phyloP scores from a whole-genome alignment of 768 basidiomycete genomes.

The Termitomyces titanicus region DNA sequence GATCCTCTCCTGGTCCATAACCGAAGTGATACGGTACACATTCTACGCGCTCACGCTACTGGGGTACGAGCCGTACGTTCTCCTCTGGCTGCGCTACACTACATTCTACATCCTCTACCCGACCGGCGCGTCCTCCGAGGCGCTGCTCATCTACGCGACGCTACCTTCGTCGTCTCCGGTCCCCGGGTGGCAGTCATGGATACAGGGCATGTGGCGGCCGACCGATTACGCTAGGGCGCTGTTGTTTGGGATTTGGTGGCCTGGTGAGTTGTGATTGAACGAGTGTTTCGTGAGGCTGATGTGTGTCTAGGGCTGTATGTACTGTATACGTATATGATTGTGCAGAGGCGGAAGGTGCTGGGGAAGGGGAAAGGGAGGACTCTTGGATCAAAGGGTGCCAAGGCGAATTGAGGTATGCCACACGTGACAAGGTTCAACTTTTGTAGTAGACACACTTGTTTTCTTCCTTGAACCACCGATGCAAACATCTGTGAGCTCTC shows the following conservation, averaged over 20 bases:
- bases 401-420: constrained; percentile 3
- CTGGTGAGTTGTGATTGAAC: constrained; percentile 46
- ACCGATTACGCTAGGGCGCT: constrained; percentile 55
- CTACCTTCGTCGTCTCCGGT: constrained; percentile 50
- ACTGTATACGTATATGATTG: constrained; percentile 53
- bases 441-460: neutral
- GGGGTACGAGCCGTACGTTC: constrained; percentile 43
- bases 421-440: neutral
- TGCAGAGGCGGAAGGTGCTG: constrained; percentile 44
- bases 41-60: constrained; percentile 77
- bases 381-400: constrained; percentile 4
- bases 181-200: constrained; percentile 38
- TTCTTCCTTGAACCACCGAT: neutral
- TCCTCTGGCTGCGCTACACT: constrained; percentile 82
- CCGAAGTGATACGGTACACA: constrained; percentile 88
- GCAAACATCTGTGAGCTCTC: neutral
- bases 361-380: constrained; percentile 13
- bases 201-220: constrained; percentile 45
- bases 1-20: constrained; percentile 89
- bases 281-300: neutral
- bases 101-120: constrained; percentile 95
- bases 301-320: constrained; percentile 40
- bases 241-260: constrained; percentile 85
- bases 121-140: constrained; percentile 88
- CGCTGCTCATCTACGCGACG: constrained; percentile 74